phyloP scores from a whole-genome alignment of 1,139 yeast species.

The Yamadazyma pseudoaaseri region DNA sequence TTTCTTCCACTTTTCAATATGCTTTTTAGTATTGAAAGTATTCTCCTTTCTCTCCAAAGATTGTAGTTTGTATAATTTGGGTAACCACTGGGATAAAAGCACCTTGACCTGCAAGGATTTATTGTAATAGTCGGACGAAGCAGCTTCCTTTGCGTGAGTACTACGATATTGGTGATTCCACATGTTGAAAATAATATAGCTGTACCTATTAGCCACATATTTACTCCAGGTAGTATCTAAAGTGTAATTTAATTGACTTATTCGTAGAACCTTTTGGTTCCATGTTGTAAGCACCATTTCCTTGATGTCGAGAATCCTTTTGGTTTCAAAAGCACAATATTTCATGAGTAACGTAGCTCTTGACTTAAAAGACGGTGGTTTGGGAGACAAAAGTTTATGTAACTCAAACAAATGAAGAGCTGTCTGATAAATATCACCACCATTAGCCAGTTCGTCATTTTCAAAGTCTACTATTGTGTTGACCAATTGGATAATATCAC shows the following conservation, averaged over 20 bases:
- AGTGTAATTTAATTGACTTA: slow-evolving; percentile 10
- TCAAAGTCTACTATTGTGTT: slow-evolving; percentile 30
- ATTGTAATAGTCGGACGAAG: slow-evolving; percentile 12
- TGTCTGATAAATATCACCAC: slow-evolving; percentile 20
- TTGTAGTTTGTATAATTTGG: slow-evolving; percentile 2
- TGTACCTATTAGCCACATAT: not conserved
- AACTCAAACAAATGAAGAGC: slow-evolving; percentile 22
- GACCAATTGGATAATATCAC: slow-evolving; percentile 21
- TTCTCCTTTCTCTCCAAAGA: slow-evolving; percentile 2
- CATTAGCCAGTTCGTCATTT: slow-evolving; percentile 22
- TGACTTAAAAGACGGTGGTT: slow-evolving; percentile 1
- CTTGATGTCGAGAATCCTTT: not conserved
- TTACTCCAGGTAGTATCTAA: slow-evolving; percentile 11
- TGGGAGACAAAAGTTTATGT: slow-evolving; percentile 18
- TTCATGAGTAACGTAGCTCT: slow-evolving; percentile 29
- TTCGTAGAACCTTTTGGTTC: slow-evolving; percentile 14
- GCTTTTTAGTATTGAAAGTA: not conserved
- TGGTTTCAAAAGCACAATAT: slow-evolving; percentile 19
- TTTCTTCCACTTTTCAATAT: slow-evolving; percentile 8
- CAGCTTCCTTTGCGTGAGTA: slow-evolving; percentile 5
- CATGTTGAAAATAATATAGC: slow-evolving; percentile 2
- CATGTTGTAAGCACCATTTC: slow-evolving; percentile 15
- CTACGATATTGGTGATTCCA: slow-evolving; percentile 10
- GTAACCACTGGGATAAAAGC: slow-evolving; percentile 11
- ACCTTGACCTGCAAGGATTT: slow-evolving; percentile 10